These are phyloP conservation scores for Anthracocystis setariae DNA, from an alignment of 1,284 basidiomycete genomes.

Conservation along the genomic window DNA sequence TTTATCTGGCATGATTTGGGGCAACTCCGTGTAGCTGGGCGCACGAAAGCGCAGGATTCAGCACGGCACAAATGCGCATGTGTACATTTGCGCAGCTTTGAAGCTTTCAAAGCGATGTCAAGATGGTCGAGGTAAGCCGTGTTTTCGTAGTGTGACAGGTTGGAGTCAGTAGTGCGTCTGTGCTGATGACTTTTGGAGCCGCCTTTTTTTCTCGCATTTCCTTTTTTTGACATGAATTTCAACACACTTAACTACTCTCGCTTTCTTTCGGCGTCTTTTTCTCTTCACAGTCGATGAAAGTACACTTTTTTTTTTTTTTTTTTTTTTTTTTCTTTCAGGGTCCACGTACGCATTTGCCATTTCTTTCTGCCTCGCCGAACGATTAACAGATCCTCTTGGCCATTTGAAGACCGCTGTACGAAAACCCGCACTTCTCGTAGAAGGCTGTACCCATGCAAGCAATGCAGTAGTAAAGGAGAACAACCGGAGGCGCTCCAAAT, in stretches of 20 bases:
- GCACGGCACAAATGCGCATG: constrained; percentile 4
- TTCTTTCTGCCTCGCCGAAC: no score
- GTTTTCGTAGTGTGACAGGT: neutral
- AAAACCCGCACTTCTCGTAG: constrained; percentile 89
- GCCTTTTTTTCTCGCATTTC: constrained; percentile 11
- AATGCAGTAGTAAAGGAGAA: no score
- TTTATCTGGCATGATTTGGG: constrained; percentile 33
- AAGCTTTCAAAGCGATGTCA: neutral
- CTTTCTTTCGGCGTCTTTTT: neutral
- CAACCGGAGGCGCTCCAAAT: neutral
- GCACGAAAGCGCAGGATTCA: constrained; percentile 30
- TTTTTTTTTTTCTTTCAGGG: neutral
- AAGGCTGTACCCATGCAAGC: constrained; percentile 76
- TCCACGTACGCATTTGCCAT: neutral
- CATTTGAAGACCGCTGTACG: constrained; percentile 61
- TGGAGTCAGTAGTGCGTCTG: constrained; percentile 2
- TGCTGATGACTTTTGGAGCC: constrained; percentile 5
- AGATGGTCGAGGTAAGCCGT: constrained; percentile 1
- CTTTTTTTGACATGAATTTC: constrained; percentile 4
- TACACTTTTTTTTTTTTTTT: no score
- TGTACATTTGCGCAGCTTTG: constrained; percentile 9
- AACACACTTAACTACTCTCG: neutral
- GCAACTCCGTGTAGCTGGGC: constrained; percentile 11
- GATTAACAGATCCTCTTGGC: constrained; percentile 39
- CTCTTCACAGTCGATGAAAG: neutral